Conservation (phyloP, 2,329 filamentous ascomycete genomes). For the Ophiostoma sp. region DNA sequence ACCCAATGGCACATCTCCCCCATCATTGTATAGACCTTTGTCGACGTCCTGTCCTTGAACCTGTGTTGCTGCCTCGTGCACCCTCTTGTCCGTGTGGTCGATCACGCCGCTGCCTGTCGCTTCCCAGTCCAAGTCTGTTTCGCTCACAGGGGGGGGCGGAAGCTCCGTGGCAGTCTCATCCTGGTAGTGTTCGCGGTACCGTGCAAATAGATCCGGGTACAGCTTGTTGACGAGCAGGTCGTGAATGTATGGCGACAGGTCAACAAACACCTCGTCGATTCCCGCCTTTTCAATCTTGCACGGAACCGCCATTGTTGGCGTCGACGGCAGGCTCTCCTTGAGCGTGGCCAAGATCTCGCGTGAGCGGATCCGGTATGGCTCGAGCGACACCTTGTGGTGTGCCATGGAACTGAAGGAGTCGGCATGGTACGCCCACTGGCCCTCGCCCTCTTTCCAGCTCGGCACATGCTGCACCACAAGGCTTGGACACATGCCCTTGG, state of each 20-base stretch:
- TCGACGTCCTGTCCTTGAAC: not conserved
- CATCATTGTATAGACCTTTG: not conserved
- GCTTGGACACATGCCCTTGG: conserved; percentile 77
- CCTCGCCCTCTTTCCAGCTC: conserved; percentile 88
- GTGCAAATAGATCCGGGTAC: conserved; percentile 63
- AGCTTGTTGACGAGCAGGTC: conserved; percentile 64
- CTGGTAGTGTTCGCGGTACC: conserved; percentile 60
- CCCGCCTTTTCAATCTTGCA: conserved; percentile 82
- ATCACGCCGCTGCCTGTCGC: conserved; percentile 25
- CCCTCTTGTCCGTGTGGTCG: conserved; percentile 7
- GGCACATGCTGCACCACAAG: conserved; percentile 88
- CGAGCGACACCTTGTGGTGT: conserved; percentile 88
- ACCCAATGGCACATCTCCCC: not conserved
- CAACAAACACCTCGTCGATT: conserved; percentile 93
- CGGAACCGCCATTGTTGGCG: conserved; percentile 28
- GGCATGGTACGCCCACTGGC: conserved; percentile 83
- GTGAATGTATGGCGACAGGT: conserved; percentile 81
- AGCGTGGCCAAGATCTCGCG: conserved; percentile 74
- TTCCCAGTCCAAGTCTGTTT: conserved; percentile 24
- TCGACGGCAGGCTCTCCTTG: conserved; percentile 62
- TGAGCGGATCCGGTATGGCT: conserved; percentile 83
- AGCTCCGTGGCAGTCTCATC: conserved; percentile 66
- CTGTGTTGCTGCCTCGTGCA: not conserved
- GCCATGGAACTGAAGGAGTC: conserved; percentile 74
- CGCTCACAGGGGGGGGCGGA: conserved; percentile 54